Conservation (phyloP, 192 early-diverging fungal genomes). For the Backusella parvicylindrica region DNA sequence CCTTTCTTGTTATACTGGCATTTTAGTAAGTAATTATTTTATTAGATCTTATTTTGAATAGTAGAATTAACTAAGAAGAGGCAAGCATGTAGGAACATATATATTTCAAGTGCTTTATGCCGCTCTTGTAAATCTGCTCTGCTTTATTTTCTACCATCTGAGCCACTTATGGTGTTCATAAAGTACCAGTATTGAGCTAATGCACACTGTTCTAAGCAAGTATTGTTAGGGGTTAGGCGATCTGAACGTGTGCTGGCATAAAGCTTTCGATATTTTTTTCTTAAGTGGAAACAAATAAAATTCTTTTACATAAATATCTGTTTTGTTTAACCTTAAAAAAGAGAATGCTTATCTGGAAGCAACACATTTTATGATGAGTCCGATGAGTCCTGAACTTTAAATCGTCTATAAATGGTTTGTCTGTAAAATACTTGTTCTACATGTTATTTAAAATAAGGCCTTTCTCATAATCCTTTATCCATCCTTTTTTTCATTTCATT, state of each 20-base stretch:
- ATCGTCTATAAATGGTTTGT: too few relatives aligned
- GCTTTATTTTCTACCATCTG: not conserved
- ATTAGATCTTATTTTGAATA: not conserved
- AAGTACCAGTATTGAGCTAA: not conserved
- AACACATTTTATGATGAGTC: too few relatives aligned
- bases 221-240: conserved; percentile 3
- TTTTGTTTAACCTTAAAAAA: not conserved
- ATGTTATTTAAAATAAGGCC: too few relatives aligned
- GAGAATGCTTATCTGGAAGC: not conserved
- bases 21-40: not conserved
- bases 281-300: too few relatives aligned
- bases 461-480: too few relatives aligned
- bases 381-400: too few relatives aligned
- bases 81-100: not conserved
- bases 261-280: not conserved
- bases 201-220: not conserved
- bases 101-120: not conserved
- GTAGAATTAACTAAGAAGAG: not conserved
- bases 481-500: too few relatives aligned
- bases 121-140: conserved; percentile 1
- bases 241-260: not conserved
- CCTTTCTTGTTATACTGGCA: not conserved
- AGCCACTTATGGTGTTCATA: not conserved
- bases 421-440: too few relatives aligned
- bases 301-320: not conserved